Conservation (phyloP, 192 early-diverging fungal genomes). For the Coemansia sp. region DNA sequence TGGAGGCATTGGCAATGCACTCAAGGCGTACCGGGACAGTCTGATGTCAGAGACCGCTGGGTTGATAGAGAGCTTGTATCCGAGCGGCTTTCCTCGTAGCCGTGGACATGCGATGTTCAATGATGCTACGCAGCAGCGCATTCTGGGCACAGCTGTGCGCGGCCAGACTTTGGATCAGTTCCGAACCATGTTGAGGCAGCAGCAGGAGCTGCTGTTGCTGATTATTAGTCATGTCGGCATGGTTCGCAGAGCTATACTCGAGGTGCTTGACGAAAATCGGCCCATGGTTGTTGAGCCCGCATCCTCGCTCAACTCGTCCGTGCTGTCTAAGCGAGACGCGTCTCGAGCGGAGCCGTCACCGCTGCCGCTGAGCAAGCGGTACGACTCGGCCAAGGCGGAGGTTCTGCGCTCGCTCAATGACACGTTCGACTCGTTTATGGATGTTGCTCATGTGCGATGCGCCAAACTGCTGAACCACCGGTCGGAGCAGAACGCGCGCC, state of each 20-base stretch:
- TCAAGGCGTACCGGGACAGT: slow-evolving; percentile 79
- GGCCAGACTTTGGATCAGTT: slow-evolving; percentile 88
- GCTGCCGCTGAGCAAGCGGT: slow-evolving; percentile 12
- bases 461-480: slow-evolving; percentile 87
- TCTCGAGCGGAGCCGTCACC: background rate
- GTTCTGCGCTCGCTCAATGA: slow-evolving; percentile 72
- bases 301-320: background rate
- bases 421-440: slow-evolving; percentile 78
- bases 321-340: background rate
- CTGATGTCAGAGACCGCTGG: slow-evolving; percentile 77
- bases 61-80: slow-evolving; percentile 74
- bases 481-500: slow-evolving; percentile 85
- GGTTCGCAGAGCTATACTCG: slow-evolving; percentile 71
- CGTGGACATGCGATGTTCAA: slow-evolving; percentile 38
- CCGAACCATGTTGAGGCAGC: slow-evolving; percentile 72
- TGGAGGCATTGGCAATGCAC: slow-evolving; percentile 63
- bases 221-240: slow-evolving; percentile 72
- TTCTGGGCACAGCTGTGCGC: slow-evolving; percentile 62
- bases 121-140: slow-evolving; percentile 46
- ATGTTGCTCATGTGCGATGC: slow-evolving; percentile 84
- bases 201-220: slow-evolving; percentile 76
- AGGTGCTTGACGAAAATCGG: slow-evolving; percentile 66
- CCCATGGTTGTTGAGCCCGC: background rate
- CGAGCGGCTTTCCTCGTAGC: slow-evolving; percentile 39
- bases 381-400: slow-evolving; percentile 35